Percentiles rank a stretch among this genome's conserved stretches.
These are phyloP conservation scores for Picea glauca DNA, from an alignment of 75 land plant species.

Conservation along the genomic window DNA sequence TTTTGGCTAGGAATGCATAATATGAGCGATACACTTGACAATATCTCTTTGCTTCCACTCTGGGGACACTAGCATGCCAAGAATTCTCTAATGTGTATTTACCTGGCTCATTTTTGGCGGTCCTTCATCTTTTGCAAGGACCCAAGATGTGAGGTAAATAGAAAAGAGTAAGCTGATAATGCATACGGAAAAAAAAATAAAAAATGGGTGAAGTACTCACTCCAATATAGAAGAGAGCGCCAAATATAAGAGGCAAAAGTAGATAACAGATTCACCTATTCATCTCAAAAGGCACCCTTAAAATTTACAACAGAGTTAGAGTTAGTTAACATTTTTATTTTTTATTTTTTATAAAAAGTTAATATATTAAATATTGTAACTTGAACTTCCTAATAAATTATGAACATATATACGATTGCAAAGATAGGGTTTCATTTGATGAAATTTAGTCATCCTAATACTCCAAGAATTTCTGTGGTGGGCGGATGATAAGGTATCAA, in stretches of 20 bases:
- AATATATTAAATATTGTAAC: too few species aligned
- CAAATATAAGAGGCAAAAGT: constrained; percentile 52
- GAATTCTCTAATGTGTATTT: background rate
- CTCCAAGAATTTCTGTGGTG: background rate
- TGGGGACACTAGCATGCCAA: too few species aligned
- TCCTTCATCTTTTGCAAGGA: constrained; percentile 97
- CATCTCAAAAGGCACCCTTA: constrained; percentile 56
- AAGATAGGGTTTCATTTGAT: too few species aligned
- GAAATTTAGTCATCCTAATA: background rate
- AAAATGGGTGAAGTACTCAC: constrained; percentile 82
- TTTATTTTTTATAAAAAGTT: too few species aligned
- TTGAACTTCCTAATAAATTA: too few species aligned
- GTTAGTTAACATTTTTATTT: too few species aligned
- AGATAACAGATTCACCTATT: constrained; percentile 72
- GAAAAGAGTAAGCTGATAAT: constrained; percentile 77
- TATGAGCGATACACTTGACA: too few species aligned
- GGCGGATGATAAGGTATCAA: background rate
- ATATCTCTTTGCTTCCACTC: too few species aligned
- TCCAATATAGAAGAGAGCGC: constrained; percentile 77
- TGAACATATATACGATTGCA: too few species aligned
- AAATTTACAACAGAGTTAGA: constrained; percentile 39
- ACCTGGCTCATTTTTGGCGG: constrained; percentile 99
- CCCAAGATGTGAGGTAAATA: constrained; percentile 87
- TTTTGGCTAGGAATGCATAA: too few species aligned
- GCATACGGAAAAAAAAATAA: constrained; percentile 76